Conservation (phyloP, 208 protist species). For the Blastocrithidia nonstop region DNA sequence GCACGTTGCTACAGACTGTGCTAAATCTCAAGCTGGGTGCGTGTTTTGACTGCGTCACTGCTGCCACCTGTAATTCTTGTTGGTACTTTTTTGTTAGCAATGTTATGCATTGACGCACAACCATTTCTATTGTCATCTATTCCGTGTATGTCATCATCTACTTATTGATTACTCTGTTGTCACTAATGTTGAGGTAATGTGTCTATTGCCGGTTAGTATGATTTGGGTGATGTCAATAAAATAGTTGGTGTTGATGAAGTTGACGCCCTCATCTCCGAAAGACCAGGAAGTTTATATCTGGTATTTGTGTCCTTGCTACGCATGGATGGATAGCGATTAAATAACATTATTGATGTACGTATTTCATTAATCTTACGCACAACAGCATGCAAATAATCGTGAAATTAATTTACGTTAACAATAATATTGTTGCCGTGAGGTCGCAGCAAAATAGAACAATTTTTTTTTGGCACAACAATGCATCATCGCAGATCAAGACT, state of each 20-base stretch:
- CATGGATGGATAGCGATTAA: background rate
- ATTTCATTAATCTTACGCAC: background rate
- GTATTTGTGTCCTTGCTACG: no score
- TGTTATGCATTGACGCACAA: no score
- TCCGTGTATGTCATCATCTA: no score
- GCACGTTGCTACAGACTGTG: background rate
- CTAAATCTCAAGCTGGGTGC: constrained; percentile 3
- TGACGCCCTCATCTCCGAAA: background rate
- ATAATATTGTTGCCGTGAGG: background rate
- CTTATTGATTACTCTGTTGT: no score
- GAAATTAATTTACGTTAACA: background rate
- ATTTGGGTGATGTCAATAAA: background rate
- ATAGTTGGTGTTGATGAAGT: background rate
- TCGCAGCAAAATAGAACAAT: background rate
- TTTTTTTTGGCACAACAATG: constrained; percentile 3
- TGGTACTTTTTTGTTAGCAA: no score
- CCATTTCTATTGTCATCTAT: no score
- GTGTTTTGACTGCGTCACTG: no score
- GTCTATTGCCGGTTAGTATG: no score
- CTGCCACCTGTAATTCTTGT: no score
- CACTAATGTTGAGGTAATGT: no score
- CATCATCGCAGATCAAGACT: constrained; percentile 4
- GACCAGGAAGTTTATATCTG: no score
- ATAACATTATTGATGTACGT: background rate
- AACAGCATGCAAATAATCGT: background rate